Evolutionary conservation across 2,329 filamentous ascomycete species (phyloP).

Genomic region (Metarhizium rileyi): DNA sequence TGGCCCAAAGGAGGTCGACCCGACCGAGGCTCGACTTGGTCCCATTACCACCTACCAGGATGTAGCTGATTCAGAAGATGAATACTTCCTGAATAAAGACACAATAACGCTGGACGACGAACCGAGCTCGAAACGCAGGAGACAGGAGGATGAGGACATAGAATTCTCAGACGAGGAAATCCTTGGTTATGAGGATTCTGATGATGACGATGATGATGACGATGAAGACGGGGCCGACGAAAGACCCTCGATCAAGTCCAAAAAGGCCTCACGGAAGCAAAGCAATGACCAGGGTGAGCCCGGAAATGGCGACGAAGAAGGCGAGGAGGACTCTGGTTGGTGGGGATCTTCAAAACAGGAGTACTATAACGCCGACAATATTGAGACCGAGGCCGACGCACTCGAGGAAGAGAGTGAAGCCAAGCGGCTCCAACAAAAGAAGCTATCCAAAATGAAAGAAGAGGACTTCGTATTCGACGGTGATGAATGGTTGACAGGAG

Average conservation of each 20-base stretch:
- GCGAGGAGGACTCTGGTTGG: slow-evolving; percentile 53
- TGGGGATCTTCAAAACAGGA: slow-evolving; percentile 86
- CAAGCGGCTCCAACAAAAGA: slow-evolving; percentile 80
- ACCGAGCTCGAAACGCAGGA: slow-evolving; percentile 66
- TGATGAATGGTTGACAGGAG: slow-evolving; percentile 65
- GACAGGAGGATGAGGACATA: slow-evolving; percentile 60
- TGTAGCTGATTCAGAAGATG: slow-evolving; percentile 88
- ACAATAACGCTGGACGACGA: slow-evolving; percentile 78
- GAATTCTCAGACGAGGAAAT: slow-evolving; percentile 56
- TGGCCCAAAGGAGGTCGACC: slow-evolving; percentile 45
- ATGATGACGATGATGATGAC: slow-evolving; percentile 29
- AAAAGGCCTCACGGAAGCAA: slow-evolving; percentile 22
- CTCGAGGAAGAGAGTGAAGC: slow-evolving; percentile 90
- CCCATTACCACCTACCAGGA: slow-evolving; percentile 61
- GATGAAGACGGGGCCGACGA: slow-evolving; percentile 25
- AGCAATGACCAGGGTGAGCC: slow-evolving; percentile 32
- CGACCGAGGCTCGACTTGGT: slow-evolving; percentile 51
- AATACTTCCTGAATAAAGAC: slow-evolving; percentile 82
- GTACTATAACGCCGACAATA: slow-evolving; percentile 81
- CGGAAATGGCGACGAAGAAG: slow-evolving; percentile 43
- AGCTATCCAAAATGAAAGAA: slow-evolving; percentile 77
- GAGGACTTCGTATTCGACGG: slow-evolving; percentile 92
- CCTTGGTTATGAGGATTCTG: slow-evolving; percentile 37
- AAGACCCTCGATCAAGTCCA: slow-evolving; percentile 4
- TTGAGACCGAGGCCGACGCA: slow-evolving; percentile 58